Evolutionary conservation across 2,329 filamentous ascomycete species (phyloP).

Genomic region (Xylariaceae sp.): DNA sequence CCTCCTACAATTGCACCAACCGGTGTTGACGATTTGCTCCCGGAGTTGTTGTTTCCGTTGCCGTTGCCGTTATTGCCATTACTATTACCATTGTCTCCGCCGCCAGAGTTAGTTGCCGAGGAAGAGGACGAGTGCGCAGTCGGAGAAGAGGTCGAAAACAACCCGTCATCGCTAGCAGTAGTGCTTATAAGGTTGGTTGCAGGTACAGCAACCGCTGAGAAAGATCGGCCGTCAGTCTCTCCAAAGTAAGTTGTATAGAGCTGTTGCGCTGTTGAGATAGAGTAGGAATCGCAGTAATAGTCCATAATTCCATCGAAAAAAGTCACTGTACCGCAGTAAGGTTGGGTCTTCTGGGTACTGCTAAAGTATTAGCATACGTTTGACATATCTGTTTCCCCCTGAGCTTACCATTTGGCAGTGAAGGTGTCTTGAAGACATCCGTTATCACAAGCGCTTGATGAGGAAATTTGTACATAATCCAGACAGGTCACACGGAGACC

Average conservation of each 20-base stretch:
- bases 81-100: neutral
- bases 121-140: conserved; percentile 16
- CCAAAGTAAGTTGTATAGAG: conserved; percentile 51
- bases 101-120: conserved; percentile 1
- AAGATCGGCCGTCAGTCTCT: conserved; percentile 42
- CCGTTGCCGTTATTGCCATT: neutral
- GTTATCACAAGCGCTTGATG: conserved; percentile 47
- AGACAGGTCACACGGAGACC: conserved; percentile 47
- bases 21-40: conserved; percentile 31
- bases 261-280: conserved; percentile 42
- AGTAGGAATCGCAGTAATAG: conserved; percentile 50
- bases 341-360: conserved; percentile 44
- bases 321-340: conserved; percentile 54
- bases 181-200: neutral
- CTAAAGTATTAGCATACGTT: conserved; percentile 26
- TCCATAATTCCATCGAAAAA: conserved; percentile 50
- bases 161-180: conserved; percentile 5
- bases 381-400: neutral
- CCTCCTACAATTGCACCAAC: conserved; percentile 55
- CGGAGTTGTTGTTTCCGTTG: conserved; percentile 3
- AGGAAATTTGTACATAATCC: conserved; percentile 44
- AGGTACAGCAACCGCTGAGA: conserved; percentile 32
- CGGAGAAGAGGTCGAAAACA: conserved; percentile 4
- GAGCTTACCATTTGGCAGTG: conserved; percentile 54
- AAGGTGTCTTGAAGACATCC: conserved; percentile 48